Evolutionary conservation across 306 rosid genomes (phyloP), one percentile per base, ranked within the genome.

Genomic region (Dryas octopetala): DNA sequence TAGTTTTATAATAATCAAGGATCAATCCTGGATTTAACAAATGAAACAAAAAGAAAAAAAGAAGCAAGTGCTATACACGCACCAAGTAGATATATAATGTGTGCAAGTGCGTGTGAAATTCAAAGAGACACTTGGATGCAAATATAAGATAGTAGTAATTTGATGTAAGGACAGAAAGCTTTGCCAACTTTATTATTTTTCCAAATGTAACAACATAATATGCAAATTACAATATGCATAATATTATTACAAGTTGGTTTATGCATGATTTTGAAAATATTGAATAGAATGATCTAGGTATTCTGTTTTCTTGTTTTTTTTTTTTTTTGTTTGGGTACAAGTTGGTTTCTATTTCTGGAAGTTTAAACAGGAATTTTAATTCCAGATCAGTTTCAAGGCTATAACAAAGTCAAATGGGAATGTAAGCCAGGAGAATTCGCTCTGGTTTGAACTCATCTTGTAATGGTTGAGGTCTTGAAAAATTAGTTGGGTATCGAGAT

Each of bases 21-120:
- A 2, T 10, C 43, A 74, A 51, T 58, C 49, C 40, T 66, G 50
- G 16, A 78, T 51, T n/a, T 41, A 44, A 9, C 19, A 68, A 67
- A 54, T 23, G 2, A 67, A 11, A 47, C 10, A 9, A 16, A 59
- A 3, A 53, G 9, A 14, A 1, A 65, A 13, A n/a, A 70, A 23
- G 23, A 32, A 32, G 38, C 38, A 32, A 32, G 38, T 1, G 77
- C 19, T 12, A 28, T 38, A 19, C 13, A 62, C 23, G 49, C 23
- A 62, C 49, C n/a, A 41, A 62, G 23, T 14, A 62, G 5, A n/a
- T 54, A 54, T 54, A 54, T 17, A 10, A 54, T 17, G n/a, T 4
- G 4, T 54, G 60, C n/a, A 28, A 0, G 8, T 54, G 60, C 7
- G 48, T 45, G 48, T 45, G 0, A 7, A 7, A 45, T 45, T 45